Evolutionary conservation across 2,329 filamentous ascomycete species (phyloP), one percentile per base, ranked within the genome.

Genomic region (Fusarium succisae): DNA sequence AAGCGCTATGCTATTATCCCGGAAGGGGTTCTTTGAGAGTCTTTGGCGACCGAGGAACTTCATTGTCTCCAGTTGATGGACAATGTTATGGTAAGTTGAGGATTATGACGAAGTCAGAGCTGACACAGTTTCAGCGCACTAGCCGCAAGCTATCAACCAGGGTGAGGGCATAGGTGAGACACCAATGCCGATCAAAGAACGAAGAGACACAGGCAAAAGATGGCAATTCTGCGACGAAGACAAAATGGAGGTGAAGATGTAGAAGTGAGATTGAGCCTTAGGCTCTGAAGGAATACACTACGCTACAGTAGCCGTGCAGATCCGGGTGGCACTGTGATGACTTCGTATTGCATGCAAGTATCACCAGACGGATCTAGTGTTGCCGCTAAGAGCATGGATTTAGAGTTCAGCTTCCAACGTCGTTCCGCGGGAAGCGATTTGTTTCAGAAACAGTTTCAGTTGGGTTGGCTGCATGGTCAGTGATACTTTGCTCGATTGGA

Each of bases 21-120:
- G 61, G 20, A 58, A 72, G 6, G 64, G 63, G 2, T 48, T 54
- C 8, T 20, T 62, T 35, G 67, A 57, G 20, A 30, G 13, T 26
- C 14, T 69, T 26, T 55, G 63, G 18, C 18, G 48, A 10, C 24
- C 41, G 28, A 74, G 63, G 45, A 66, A 55, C 48, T 63, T 72
- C 72, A 74, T 77, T 24, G n/a, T 72, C 22, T 20, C 35, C 6
- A 51, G 28, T 30, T 2, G 17, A 57, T 2, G 7, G 20, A 30
- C 9, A 30, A 22, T 51, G 43, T 12, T 37, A 32, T 44, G 37
- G 15, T 10, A 30, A 24, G 22, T 45, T 12, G 24, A 51, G 13
- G 41, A 28, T 35, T 48, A 58, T 56, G 38, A 24, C 38, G 28
- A 53, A 12, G 28, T 13, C 6, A 18, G 22, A 56, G 63, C 63